Evolutionary conservation across 306 rosid species (phyloP).

Genomic region (Senna tora): DNA sequence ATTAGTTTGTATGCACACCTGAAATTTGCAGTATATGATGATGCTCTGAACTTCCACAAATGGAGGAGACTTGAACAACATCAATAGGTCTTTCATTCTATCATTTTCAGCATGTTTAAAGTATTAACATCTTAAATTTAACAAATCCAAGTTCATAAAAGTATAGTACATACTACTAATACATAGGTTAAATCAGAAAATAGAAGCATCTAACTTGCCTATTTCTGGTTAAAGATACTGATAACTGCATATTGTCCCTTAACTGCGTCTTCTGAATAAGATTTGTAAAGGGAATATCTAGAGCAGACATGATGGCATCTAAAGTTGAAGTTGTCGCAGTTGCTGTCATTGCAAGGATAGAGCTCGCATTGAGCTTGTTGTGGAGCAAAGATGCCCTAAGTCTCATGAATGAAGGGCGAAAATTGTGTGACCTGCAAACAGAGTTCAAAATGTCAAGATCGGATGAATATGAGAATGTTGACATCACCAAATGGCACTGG

Average conservation of each 20-base stretch:
- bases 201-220: constrained; percentile 62
- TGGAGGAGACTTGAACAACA: constrained; percentile 75
- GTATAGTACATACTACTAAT: constrained; percentile 24
- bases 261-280: constrained; percentile 65
- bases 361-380: constrained; percentile 61
- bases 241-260: constrained; percentile 72
- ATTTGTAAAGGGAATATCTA: constrained; percentile 74
- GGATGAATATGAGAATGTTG: constrained; percentile 22
- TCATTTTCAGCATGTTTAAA: constrained; percentile 34
- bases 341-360: constrained; percentile 96
- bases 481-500: constrained; percentile 20
- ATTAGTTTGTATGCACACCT: constrained; percentile 54
- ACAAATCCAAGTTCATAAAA: constrained; percentile 30
- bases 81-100: constrained; percentile 83
- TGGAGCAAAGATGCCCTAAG: constrained; percentile 82
- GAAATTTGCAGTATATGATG: constrained; percentile 94
- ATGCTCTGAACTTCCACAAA: constrained; percentile 72
- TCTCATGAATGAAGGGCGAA: constrained; percentile 92
- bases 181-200: constrained; percentile 6
- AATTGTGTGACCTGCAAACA: constrained; percentile 88
- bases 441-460: constrained; percentile 31
- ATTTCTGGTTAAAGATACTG: constrained; percentile 67
- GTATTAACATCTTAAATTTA: constrained; percentile 22
- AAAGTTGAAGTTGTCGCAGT: constrained; percentile 88
- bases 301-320: constrained; percentile 76